Evolutionary conservation across 139 green algal genomes (phyloP).

Genomic region (Chlamydomonas incerta): DNA sequence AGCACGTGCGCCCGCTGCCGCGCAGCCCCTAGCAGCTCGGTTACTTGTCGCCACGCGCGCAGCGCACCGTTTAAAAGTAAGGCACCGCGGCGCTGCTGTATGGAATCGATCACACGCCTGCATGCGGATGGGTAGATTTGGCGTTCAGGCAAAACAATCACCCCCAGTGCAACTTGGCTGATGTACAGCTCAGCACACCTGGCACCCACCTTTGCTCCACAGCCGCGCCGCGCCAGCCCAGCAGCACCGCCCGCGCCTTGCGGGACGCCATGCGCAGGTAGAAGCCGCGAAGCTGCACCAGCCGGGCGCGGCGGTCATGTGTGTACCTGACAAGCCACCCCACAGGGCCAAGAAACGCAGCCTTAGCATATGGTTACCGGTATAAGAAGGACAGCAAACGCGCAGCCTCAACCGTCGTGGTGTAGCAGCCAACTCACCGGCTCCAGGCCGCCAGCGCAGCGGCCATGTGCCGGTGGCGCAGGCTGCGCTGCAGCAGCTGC

Average conservation of each 20-base stretch:
- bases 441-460: neutral
- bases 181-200: no score
- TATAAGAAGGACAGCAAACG: no score
- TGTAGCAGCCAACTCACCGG: neutral
- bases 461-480: neutral
- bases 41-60: neutral
- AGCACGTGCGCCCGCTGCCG: neutral
- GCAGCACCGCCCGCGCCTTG: neutral
- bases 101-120: neutral
- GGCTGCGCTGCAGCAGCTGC: neutral
- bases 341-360: neutral
- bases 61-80: neutral
- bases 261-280: neutral
- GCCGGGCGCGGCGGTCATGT: neutral
- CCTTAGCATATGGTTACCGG: no score
- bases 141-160: no score
- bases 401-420: no score
- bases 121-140: neutral
- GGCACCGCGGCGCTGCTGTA: neutral
- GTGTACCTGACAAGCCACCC: neutral
- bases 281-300: no score
- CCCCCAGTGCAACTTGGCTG: no score
- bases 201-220: neutral
- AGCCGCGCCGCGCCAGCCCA: neutral
- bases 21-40: neutral